Evolutionary conservation across 2,329 filamentous ascomycete genomes (phyloP), one percentile per base, ranked within the genome.

Genomic region (Dryadomyces quercivorus): DNA sequence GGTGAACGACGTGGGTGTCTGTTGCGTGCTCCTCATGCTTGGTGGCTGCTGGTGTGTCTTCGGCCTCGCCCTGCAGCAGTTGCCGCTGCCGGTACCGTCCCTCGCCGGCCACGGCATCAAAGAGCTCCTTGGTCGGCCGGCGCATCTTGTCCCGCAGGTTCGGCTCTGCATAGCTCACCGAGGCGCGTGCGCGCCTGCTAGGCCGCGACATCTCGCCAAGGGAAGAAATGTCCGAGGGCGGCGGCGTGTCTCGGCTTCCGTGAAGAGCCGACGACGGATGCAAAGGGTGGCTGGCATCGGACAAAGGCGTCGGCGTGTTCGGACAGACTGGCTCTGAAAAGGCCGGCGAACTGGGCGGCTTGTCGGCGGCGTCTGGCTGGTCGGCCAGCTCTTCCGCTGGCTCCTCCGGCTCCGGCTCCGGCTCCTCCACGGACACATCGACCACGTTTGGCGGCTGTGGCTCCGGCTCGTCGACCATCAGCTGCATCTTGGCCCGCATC

Each of bases 141-240:
- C 88, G 79, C 87, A 93, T 91, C 70, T 93, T 93, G 64, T 84
- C 85, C 58, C 85, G 78, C 45, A 93, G 72, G 62, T 86, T 92
- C 1, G 88, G 88, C 66, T 92, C 86, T 12, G 86, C 85, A 66
- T 93, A 93, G 70, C 86, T 92, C 58, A 93, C 78, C 51, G 82
- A 75, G 12, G 80, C 71, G 61, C 85, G 76, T 50, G 81, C 80
- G 59, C 88, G 78, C 60, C 88, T 75, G 61, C 82, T 85, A 21
- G 80, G 78, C 47, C 88, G 77, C 31, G 78, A 74, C 31, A 77
- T 77, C 60, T 85, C 78, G 51, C 77, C 75, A 40, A 67, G 73
- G 8, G 69, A 70, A 8, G 75, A 77, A 40, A 84, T 75, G 59
- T 83, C 77, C 16, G 71, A 66, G 5, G 81, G 81, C 5, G 81